phyloP scores from a whole-genome alignment of 768 basidiomycete species.

The Boletus rex-veris region DNA sequence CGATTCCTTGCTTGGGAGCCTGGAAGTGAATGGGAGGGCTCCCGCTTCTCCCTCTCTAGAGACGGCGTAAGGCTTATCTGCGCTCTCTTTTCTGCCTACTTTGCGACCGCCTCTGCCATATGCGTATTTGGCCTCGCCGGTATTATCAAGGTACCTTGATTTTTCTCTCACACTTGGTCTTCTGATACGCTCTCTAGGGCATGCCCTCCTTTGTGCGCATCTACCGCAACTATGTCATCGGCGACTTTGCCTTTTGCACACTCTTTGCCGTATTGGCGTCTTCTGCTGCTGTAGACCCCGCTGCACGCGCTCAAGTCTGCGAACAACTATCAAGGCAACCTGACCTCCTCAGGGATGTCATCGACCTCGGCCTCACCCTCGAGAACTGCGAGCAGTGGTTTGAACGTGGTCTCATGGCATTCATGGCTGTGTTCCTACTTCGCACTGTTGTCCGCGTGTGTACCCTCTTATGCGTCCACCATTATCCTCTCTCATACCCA shows the following conservation, averaged over 20 bases:
- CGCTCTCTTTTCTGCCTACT: slow-evolving; percentile 62
- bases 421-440: slow-evolving; percentile 56
- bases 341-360: slow-evolving; percentile 66
- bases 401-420: slow-evolving; percentile 58
- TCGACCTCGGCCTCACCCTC: slow-evolving; percentile 67
- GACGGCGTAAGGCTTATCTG: slow-evolving; percentile 51
- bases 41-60: slow-evolving; percentile 37
- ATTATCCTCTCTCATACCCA: slow-evolving; percentile 1
- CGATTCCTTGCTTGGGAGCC: slow-evolving; percentile 44
- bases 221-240: slow-evolving; percentile 79
- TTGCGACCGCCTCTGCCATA: slow-evolving; percentile 60
- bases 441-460: slow-evolving; percentile 66
- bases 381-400: slow-evolving; percentile 84
- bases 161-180: neutral
- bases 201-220: slow-evolving; percentile 66
- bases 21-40: slow-evolving; percentile 49
- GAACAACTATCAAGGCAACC: slow-evolving; percentile 74
- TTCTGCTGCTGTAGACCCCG: slow-evolving; percentile 55
- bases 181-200: slow-evolving; percentile 39
- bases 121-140: slow-evolving; percentile 65
- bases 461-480: slow-evolving; percentile 6
- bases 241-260: slow-evolving; percentile 69
- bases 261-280: slow-evolving; percentile 54
- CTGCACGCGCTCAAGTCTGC: slow-evolving; percentile 59
- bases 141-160: slow-evolving; percentile 55